phyloP scores from a whole-genome alignment of 768 basidiomycete genomes.

The Trametes coccinea region DNA sequence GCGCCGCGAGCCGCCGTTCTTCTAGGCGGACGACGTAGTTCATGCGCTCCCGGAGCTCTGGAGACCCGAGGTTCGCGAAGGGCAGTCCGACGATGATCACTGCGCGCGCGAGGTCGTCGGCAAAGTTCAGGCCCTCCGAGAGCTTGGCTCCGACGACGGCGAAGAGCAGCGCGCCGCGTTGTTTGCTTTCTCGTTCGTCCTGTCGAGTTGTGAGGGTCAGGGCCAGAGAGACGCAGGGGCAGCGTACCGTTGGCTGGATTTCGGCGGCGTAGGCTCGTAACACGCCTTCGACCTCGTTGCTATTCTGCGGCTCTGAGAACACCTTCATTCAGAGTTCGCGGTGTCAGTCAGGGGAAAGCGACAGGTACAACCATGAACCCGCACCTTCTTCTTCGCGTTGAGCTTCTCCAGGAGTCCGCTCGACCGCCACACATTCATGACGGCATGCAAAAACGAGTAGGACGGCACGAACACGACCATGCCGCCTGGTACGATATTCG shows the following conservation, averaged over 20 bases:
- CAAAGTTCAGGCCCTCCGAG: slow-evolving; percentile 82
- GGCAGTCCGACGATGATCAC: slow-evolving; percentile 90
- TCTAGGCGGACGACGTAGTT: slow-evolving; percentile 75
- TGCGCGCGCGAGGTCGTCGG: slow-evolving; percentile 62
- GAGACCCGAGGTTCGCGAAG: slow-evolving; percentile 88
- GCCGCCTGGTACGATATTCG: slow-evolving; percentile 77
- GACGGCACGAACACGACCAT: slow-evolving; percentile 95
- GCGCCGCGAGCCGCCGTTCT: slow-evolving; percentile 35
- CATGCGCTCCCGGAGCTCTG: slow-evolving; percentile 90
- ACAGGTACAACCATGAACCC: slow-evolving; percentile 9
- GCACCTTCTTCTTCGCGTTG: slow-evolving; percentile 70
- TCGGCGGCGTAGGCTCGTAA: slow-evolving; percentile 72
- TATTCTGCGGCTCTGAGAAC: slow-evolving; percentile 86
- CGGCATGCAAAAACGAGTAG: slow-evolving; percentile 74
- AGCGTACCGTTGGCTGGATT: slow-evolving; percentile 14
- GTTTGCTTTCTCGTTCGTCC: slow-evolving; percentile 17
- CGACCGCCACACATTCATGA: slow-evolving; percentile 65
- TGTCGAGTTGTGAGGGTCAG: not conserved
- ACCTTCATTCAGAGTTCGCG: slow-evolving; percentile 50
- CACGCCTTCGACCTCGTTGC: slow-evolving; percentile 68
- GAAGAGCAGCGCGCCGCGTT: slow-evolving; percentile 75
- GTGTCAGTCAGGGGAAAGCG: not conserved
- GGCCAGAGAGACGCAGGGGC: not conserved
- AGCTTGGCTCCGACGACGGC: slow-evolving; percentile 97
- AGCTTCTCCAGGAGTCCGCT: slow-evolving; percentile 65